Percentiles rank a stretch among this genome's conserved stretches.
Evolutionary conservation across 805 yeast species (phyloP).

Genomic region (Metschnikowia amazonensis): DNA sequence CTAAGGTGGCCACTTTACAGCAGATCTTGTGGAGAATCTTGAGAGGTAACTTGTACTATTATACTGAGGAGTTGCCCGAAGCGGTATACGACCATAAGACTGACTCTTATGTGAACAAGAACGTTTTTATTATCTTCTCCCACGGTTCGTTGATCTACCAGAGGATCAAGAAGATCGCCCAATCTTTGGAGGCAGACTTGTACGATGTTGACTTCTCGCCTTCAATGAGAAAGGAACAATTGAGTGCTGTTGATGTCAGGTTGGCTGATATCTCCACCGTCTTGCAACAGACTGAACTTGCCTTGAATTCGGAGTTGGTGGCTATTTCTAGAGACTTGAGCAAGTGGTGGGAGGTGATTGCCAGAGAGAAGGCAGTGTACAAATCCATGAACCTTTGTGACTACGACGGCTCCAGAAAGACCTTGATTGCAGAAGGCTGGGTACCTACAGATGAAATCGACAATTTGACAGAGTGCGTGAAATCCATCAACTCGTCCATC

Average conservation of each 20-base stretch:
- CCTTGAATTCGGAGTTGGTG: slow-evolving; percentile 61
- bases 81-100: slow-evolving; percentile 60
- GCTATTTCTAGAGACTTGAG: slow-evolving; percentile 73
- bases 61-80: slow-evolving; percentile 67
- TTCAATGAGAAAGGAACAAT: slow-evolving; percentile 29
- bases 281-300: slow-evolving; percentile 28
- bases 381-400: slow-evolving; percentile 74
- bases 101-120: slow-evolving; percentile 60
- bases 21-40: slow-evolving; percentile 88
- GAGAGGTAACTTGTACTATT: slow-evolving; percentile 85
- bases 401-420: slow-evolving; percentile 77
- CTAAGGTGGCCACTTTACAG: slow-evolving; percentile 65
- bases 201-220: slow-evolving; percentile 50
- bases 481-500: slow-evolving; percentile 54
- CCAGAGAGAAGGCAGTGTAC: slow-evolving; percentile 81
- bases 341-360: slow-evolving; percentile 43
- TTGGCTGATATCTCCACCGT: slow-evolving; percentile 35
- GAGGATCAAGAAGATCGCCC: slow-evolving; percentile 78
- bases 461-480: slow-evolving; percentile 60
- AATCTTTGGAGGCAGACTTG: slow-evolving; percentile 81
- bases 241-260: slow-evolving; percentile 24
- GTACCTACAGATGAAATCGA: slow-evolving; percentile 75
- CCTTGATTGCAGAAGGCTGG: slow-evolving; percentile 96
- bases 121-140: slow-evolving; percentile 82
- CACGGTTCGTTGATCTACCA: slow-evolving; percentile 77